Evolutionary conservation across 106 monocot genomes (phyloP), one percentile per base, ranked within the genome.

Genomic region (Posidonia australis): DNA sequence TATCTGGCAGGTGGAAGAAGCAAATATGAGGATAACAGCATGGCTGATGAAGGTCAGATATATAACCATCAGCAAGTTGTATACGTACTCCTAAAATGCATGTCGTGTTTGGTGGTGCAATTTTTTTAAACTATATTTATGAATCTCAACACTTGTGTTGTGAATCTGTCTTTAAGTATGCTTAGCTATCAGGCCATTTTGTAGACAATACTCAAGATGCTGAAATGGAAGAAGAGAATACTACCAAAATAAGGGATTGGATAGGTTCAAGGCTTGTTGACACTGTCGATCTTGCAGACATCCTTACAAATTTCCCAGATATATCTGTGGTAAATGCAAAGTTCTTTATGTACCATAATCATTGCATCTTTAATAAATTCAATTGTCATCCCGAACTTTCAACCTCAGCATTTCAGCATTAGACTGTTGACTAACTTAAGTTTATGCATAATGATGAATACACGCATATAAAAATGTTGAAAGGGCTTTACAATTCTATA

Each of bases 141-240:
- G n/a, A 49, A 1, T 49, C n/a, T 49, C 3, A 49, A 3, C 10
- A 1, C 49, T 19, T 17, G 16, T 49, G 16, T 49, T 57, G 10
- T 57, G 26, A 26, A 27, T 13, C 11, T 41, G 16, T 5, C 27
- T 53, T 54, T 14, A 51, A 59, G n/a, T 48, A 28, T 18, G 3
- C 46, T 71, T 25, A 32, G 13, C 52, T 24, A 32, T 13, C 62
- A 28, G 21, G 1, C 42, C 41, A 11, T 55, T 63, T 69, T 77
- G 55, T 53, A 90, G 90, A 75, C 59, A 79, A 96, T 51, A 96
- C 94, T 78, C 82, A 96, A 87, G 94, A 96, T 79, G 73, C 72
- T 73, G 81, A 79, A 44, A 75, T 84, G 58, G 86, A 89, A 63
- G 84, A 87, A 54, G 80, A 84, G 64, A 73, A 71, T 51, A 68